Percentiles rank a stretch among this genome's conserved stretches.
phyloP scores from a whole-genome alignment of 208 protist species.

The Sergeia podlipaevii region DNA sequence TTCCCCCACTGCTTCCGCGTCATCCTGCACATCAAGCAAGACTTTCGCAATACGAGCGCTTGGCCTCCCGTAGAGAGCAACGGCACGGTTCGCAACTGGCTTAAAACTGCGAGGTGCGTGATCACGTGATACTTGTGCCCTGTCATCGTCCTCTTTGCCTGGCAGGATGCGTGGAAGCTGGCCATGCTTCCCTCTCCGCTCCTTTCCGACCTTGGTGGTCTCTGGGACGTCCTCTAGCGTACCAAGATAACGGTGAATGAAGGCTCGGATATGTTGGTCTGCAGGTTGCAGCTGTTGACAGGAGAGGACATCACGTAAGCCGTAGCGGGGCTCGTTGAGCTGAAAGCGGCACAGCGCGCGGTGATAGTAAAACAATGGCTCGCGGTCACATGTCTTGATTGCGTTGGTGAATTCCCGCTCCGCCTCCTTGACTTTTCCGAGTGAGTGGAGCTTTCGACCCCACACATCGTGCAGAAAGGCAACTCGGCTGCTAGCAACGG shows the following conservation, averaged over 20 bases:
- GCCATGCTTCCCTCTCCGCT: background rate
- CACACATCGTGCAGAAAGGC: conserved; percentile 82
- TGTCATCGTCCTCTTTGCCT: conserved; percentile 1
- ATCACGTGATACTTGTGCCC: background rate
- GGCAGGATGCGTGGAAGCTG: too few species aligned
- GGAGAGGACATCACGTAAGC: conserved; percentile 82
- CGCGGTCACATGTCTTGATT: conserved; percentile 57
- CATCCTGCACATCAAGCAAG: conserved; percentile 1
- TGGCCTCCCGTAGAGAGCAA: conserved; percentile 20
- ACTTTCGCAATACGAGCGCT: conserved; percentile 17
- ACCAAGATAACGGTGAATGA: conserved; percentile 74
- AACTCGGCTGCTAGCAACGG: conserved; percentile 48
- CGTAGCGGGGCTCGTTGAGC: conserved; percentile 72
- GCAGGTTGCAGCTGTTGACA: conserved; percentile 64
- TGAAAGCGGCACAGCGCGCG: conserved; percentile 75
- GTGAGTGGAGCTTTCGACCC: conserved; percentile 60
- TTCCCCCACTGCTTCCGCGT: background rate
- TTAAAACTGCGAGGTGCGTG: background rate
- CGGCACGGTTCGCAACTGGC: conserved; percentile 11
- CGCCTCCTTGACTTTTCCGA: conserved; percentile 47
- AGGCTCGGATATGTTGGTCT: conserved; percentile 63
- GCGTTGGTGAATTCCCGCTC: conserved; percentile 84
- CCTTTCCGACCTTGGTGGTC: conserved; percentile 7
- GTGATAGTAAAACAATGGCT: conserved; percentile 84
- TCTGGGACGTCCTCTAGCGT: conserved; percentile 19